A percentile compares a stretch with the other conserved stretches of the same genome.
Evolutionary conservation across 441 rosid genomes (phyloP).

Genomic region (Jatropha multifida): DNA sequence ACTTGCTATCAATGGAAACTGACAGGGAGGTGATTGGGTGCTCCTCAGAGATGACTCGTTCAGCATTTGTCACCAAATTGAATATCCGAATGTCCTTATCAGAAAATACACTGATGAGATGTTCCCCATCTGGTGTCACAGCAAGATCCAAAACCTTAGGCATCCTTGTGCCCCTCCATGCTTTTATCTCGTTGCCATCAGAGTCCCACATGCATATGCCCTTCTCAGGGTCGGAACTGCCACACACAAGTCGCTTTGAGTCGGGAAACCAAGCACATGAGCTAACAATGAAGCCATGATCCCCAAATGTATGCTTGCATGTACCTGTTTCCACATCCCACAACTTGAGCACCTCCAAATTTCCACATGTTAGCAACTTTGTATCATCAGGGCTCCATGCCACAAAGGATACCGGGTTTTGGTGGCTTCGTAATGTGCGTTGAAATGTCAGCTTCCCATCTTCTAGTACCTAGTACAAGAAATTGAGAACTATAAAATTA

Average conservation of each 20-base stretch:
- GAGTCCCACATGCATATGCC: constrained; percentile 88
- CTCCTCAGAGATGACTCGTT: constrained; percentile 62
- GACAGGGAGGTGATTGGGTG: constrained; percentile 75
- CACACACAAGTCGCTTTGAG: constrained; percentile 83
- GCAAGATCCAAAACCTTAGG: constrained; percentile 86
- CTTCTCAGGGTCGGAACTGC: constrained; percentile 78
- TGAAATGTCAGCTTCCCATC: constrained; percentile 49
- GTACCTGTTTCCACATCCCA: constrained; percentile 94
- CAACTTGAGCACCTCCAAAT: constrained; percentile 74
- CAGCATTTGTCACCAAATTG: constrained; percentile 59
- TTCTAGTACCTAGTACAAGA: constrained; percentile 56
- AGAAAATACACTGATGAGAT: constrained; percentile 56
- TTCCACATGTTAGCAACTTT: constrained; percentile 81
- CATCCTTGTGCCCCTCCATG: constrained; percentile 78
- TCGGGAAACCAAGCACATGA: constrained; percentile 98
- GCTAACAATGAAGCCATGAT: constrained; percentile 71
- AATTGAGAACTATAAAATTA: constrained; percentile 19
- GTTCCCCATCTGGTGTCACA: constrained; percentile 75
- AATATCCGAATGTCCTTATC: constrained; percentile 67
- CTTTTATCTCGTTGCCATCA: constrained; percentile 76
- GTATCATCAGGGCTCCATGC: constrained; percentile 91
- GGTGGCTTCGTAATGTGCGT: constrained; percentile 64
- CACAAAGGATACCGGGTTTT: constrained; percentile 74
- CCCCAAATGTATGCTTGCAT: constrained; percentile 85
- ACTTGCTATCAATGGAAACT: constrained; percentile 61